Evolutionary conservation across 768 basidiomycete genomes (phyloP), one percentile per base, ranked within the genome.

Genomic region (Termitomyces sp.): DNA sequence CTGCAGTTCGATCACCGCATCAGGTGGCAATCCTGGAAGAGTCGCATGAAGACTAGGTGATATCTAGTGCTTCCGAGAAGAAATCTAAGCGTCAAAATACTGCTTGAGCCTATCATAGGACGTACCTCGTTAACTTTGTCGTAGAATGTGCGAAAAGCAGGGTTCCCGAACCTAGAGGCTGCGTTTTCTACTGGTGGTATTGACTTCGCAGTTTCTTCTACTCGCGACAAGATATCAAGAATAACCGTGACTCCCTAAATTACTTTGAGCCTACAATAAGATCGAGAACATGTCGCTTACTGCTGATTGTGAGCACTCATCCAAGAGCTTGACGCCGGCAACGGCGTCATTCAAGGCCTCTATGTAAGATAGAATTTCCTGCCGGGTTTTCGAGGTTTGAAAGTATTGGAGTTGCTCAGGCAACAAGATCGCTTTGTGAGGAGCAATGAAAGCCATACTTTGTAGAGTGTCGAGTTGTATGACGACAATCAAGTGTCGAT

Each of bases 111-210:
- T 10, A 34, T 5, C 34, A 51, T 37, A 20, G 34, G 63, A 66
- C 72, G 63, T 71, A 89, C 95, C 76, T 89, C 81, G 17, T 77
- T 68, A 7, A 98, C 79, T 67, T 84, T 83, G 75, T 98, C 96
- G 66, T 95, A 93, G 71, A 98, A 97, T 0, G 85, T 85, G 67
- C 90, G 80, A 74, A 99, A 99, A 0, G 97, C 97, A 4, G 97
- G 97, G 74, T 99, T 99, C 2, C 97, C 96, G 69, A 99, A 99
- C 36, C 96, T 81, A 45, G 96, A 98, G 4, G 88, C 88, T 54
- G 87, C 81, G 71, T 97, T 98, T 65, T 95, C 89, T 17, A 96
- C 86, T 0, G 96, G 88, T 1, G 96, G 97, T 0, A 86, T 94
- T 4, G 78, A 81, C 17, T 79, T 77, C 9, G 86, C 92, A 12